Conservation (phyloP, 352 stramenopile genomes). For the Saprolegnia diclina region DNA sequence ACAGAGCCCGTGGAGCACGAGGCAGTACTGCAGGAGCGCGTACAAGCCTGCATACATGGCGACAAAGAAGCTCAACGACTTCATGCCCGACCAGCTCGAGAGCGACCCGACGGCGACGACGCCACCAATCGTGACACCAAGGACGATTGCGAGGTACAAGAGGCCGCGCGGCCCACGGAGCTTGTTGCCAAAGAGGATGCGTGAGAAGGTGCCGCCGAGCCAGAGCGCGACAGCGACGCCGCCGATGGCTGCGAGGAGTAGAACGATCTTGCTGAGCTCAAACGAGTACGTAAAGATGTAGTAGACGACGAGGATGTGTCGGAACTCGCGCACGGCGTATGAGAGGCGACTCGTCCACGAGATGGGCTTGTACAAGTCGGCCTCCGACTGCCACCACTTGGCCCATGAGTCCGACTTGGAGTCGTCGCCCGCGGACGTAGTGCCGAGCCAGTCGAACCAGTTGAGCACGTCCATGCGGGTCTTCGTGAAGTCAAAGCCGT, state of each 20-base stretch:
- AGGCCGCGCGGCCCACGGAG: conserved; percentile 42
- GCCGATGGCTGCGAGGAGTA: conserved; percentile 55
- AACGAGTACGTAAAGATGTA: conserved; percentile 77
- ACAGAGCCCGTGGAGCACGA: conserved; percentile 64
- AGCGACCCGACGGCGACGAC: conserved; percentile 60
- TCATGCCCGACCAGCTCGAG: conserved; percentile 54
- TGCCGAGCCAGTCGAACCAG: conserved; percentile 80
- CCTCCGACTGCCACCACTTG: conserved; percentile 76
- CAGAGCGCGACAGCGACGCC: conserved; percentile 57
- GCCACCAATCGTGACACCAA: conserved; percentile 48
- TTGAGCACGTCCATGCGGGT: conserved; percentile 76
- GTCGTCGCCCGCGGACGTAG: conserved; percentile 40
- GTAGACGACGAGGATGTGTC: conserved; percentile 77
- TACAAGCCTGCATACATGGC: conserved; percentile 72
- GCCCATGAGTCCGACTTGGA: conserved; percentile 53
- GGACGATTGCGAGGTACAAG: conserved; percentile 66
- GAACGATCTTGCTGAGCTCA: conserved; percentile 50
- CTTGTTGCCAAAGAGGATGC: conserved; percentile 54
- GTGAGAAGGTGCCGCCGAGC: conserved; percentile 38
- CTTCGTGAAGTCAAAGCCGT: conserved; percentile 82
- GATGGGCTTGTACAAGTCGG: conserved; percentile 55
- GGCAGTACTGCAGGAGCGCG: conserved; percentile 64
- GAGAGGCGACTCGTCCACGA: conserved; percentile 53
- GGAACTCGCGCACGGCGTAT: conserved; percentile 70
- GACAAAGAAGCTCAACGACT: conserved; percentile 62